A percentile compares a stretch with the other conserved stretches of the same genome.
phyloP scores from a whole-genome alignment of 345 rosid species.

The Eucalyptus cloeziana region DNA sequence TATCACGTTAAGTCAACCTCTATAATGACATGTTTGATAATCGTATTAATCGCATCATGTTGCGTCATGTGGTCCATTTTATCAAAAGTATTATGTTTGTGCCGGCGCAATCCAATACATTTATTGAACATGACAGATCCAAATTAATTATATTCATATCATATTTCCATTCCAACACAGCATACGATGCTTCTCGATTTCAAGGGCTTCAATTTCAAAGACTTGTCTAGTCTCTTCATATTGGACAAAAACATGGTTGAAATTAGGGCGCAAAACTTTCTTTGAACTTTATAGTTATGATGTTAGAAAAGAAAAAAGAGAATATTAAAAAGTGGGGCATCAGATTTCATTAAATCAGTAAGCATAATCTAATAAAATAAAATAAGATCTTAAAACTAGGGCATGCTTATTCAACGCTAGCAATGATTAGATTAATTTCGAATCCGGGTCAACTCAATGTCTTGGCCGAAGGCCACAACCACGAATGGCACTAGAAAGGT shows the following conservation, averaged over 20 bases:
- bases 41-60: no score
- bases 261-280: not conserved
- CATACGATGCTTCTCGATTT: rapidly evolving
- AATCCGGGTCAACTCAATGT: not conserved
- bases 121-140: rapidly evolving
- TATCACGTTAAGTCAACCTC: not conserved
- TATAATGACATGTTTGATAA: not conserved
- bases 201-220: not conserved
- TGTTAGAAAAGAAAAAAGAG: not conserved
- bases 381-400: not conserved
- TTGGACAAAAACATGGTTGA: not conserved
- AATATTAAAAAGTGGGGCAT: not conserved
- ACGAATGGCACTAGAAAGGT: not conserved
- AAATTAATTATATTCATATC: not conserved
- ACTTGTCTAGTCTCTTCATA: not conserved
- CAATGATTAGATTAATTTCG: not conserved
- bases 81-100: rapidly evolving
- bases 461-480: not conserved
- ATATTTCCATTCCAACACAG: not conserved
- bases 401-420: not conserved
- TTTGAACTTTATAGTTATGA: not conserved
- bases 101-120: not conserved
- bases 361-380: not conserved
- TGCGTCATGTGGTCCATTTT: no score
- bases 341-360: not conserved